Conservation (phyloP, 2,329 filamentous ascomycete species). For the Aspergillus aculeatinus region DNA sequence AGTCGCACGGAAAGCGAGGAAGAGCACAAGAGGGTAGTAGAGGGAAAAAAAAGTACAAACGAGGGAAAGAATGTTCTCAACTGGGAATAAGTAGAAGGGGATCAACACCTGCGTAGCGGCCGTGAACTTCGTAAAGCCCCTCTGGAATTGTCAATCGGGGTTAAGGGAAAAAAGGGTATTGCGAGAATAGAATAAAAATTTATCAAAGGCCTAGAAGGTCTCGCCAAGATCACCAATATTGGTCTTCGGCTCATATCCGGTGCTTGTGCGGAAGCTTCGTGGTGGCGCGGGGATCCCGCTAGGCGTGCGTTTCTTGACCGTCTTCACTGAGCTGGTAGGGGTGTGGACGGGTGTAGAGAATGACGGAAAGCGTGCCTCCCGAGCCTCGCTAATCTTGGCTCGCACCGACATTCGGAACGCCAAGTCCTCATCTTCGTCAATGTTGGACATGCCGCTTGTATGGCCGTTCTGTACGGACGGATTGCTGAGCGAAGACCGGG, state of each 20-base stretch:
- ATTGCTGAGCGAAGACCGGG: slow-evolving; percentile 69
- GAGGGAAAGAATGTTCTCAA: slow-evolving; percentile 6
- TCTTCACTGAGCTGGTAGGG: slow-evolving; percentile 19
- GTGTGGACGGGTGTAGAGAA: slow-evolving; percentile 47
- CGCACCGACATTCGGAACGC: slow-evolving; percentile 44
- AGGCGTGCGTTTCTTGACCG: slow-evolving; percentile 53
- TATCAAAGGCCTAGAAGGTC: slow-evolving; percentile 48
- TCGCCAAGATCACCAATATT: slow-evolving; percentile 57
- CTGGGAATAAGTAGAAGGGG: slow-evolving; percentile 10
- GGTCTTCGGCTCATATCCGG: slow-evolving; percentile 46
- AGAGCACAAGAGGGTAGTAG: slow-evolving; percentile 11
- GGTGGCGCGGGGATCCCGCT: slow-evolving; percentile 43
- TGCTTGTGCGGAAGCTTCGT: slow-evolving; percentile 42
- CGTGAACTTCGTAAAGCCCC: slow-evolving; percentile 23
- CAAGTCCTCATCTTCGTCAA: slow-evolving; percentile 52
- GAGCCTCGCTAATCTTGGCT: slow-evolving; percentile 27
- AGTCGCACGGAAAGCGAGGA: slow-evolving; percentile 9
- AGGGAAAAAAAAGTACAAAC: neutral
- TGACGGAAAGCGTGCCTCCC: slow-evolving; percentile 41
- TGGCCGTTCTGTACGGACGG: slow-evolving; percentile 57
- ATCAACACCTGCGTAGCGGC: slow-evolving; percentile 21
- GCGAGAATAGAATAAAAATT: slow-evolving; percentile 4
- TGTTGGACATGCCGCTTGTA: slow-evolving; percentile 55
- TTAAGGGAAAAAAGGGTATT: slow-evolving; percentile 1
- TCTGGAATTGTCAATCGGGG: slow-evolving; percentile 2